Conservation (phyloP, 2,329 filamentous ascomycete species). For the Neurospora sp. region DNA sequence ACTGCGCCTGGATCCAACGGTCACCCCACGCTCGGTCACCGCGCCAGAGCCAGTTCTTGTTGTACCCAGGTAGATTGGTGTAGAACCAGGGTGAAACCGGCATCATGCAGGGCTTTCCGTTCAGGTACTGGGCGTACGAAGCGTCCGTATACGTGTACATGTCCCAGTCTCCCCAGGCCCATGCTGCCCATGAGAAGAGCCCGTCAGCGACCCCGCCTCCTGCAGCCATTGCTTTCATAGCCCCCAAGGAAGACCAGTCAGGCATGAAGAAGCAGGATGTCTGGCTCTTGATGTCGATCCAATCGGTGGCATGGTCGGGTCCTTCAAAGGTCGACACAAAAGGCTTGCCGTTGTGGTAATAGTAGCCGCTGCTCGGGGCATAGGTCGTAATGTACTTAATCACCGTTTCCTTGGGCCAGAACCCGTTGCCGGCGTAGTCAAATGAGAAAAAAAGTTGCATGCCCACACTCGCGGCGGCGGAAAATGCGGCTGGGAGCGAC, state of each 20-base stretch:
- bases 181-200: conserved; percentile 28
- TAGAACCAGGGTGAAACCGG: conserved; percentile 35
- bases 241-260: conserved; percentile 31
- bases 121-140: conserved; percentile 10
- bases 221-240: conserved; percentile 16
- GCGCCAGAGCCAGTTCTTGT: conserved; percentile 38
- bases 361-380: conserved; percentile 6
- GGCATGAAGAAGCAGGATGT: conserved; percentile 34
- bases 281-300: conserved; percentile 30
- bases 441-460: conserved; percentile 9
- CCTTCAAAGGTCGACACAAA: conserved; percentile 36
- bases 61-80: conserved; percentile 29
- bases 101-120: conserved; percentile 37
- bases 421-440: conserved; percentile 5
- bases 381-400: conserved; percentile 5
- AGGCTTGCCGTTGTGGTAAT: conserved; percentile 19
- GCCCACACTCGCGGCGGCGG: not conserved
- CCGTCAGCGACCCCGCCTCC: conserved; percentile 21
- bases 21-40: conserved; percentile 43
- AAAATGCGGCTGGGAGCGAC: conserved; percentile 1
- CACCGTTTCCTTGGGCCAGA: not conserved
- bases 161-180: conserved; percentile 21
- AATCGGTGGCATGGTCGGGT: conserved; percentile 28
- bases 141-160: conserved; percentile 14
- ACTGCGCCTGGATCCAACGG: conserved; percentile 33